Evolutionary conservation across 805 yeast species (phyloP), one percentile per base, ranked within the genome.

Genomic region (Kregervanrija fluxuum): DNA sequence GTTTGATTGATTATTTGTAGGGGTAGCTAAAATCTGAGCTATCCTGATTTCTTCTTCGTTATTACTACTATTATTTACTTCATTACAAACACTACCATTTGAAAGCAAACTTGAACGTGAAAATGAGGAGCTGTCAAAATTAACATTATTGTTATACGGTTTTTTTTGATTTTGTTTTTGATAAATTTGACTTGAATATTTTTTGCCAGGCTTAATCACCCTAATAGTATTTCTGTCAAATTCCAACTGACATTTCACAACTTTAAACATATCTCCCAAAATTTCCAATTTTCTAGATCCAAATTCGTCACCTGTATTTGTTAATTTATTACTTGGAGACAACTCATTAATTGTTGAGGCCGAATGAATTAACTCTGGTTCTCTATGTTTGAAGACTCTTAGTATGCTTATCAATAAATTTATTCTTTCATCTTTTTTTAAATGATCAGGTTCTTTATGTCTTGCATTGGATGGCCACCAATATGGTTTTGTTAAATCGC

Each of bases 391-490:
- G 43, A 61, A 62, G 0, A 57, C 53, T 16, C 61, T 41, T 5
- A 69, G 41, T 11, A 79, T 66, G 11, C 62, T 50, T 31, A 73
- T 61, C 55, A 85, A 60, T 17, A 84, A 60, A 4, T 54, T 55
- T 14, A 82, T 54, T 43, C 93, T 64, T 52, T 79, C 82, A 1
- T 62, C 64, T 55, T 80, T 83, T 46, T 67, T 70, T 46, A 85
- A 63, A 61, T 85, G 91, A 56, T 83, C 91, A 0, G 91, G 91
- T 54, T 84, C 90, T 37, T 67, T 69, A 60, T 84, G 91, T 33
- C 75, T 65, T 1, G 80, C 74, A 11, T 50, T 45, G 0, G 37
- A 33, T 0, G 90, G 90, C 93, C 93, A 84, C 90, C 90, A 83
- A 5, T 56, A 54, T 0, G 91, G 93, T 49, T 67, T 74, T 11